A percentile compares a stretch with the other conserved stretches of the same genome.
Evolutionary conservation across 257 asterid genomes (phyloP).

Genomic region (Catharanthus roseus): DNA sequence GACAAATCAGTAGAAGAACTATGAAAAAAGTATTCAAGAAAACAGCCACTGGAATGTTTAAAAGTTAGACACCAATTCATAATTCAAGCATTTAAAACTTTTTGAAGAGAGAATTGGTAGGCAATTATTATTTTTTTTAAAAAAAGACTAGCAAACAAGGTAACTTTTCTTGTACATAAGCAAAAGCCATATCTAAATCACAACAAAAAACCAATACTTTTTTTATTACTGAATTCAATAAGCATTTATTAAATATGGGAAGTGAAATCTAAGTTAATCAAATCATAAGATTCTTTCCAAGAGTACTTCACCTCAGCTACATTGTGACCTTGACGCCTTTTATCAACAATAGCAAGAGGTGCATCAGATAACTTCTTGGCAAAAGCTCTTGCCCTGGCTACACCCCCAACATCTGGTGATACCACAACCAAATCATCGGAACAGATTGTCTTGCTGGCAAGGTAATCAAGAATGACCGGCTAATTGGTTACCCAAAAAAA

Average conservation of each 20-base stretch:
- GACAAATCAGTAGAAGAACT: background rate
- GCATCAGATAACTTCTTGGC: conserved; percentile 84
- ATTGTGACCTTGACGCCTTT: conserved; percentile 80
- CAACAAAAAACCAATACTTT: background rate
- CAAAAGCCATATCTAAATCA: background rate
- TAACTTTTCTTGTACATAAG: background rate
- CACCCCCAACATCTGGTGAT: conserved; percentile 90
- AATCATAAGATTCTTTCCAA: background rate
- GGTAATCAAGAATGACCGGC: conserved; percentile 87
- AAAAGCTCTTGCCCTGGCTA: conserved; percentile 82
- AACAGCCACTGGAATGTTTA: background rate
- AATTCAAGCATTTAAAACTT: background rate
- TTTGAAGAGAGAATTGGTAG: background rate
- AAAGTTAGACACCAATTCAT: background rate
- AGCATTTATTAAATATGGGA: background rate
- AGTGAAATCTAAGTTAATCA: background rate
- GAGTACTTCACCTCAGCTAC: conserved; percentile 55
- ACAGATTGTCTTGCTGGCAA: conserved; percentile 69
- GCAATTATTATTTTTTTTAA: no score
- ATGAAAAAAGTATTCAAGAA: background rate
- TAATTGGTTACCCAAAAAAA: conserved; percentile 17
- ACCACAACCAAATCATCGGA: conserved; percentile 74
- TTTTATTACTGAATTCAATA: background rate
- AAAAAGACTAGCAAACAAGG: background rate
- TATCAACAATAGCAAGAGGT: conserved; percentile 78